phyloP scores from a whole-genome alignment of 2,329 filamentous ascomycete species.

The Cercospora sp. region DNA sequence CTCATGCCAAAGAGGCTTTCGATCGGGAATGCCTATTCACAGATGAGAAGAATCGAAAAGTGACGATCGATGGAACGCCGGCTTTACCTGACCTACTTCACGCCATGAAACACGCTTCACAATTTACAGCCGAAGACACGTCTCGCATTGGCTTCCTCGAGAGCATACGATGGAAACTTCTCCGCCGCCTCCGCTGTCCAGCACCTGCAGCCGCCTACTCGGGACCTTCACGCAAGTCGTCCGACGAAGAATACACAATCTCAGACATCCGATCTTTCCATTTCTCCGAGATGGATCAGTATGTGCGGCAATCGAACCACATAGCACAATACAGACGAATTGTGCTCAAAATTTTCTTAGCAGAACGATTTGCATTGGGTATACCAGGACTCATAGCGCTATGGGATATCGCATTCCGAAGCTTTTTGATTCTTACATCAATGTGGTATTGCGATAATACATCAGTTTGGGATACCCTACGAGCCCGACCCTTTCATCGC shows the following conservation, averaged over 20 bases:
- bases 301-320: conserved; percentile 31
- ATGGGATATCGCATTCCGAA: conserved; percentile 32
- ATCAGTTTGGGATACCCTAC: conserved; percentile 30
- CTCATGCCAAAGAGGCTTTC: conserved; percentile 62
- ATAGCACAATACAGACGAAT: conserved; percentile 39
- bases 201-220: conserved; percentile 44
- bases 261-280: conserved; percentile 42
- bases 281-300: conserved; percentile 45
- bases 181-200: conserved; percentile 44
- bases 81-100: conserved; percentile 51
- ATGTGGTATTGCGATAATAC: conserved; percentile 29
- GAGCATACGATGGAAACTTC: conserved; percentile 41
- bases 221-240: conserved; percentile 9
- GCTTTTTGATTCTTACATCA: conserved; percentile 26
- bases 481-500: conserved; percentile 26
- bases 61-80: conserved; percentile 58
- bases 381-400: conserved; percentile 39
- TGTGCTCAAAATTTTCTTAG: conserved; percentile 46
- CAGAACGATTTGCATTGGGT: conserved; percentile 43
- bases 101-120: conserved; percentile 24
- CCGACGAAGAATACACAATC: conserved; percentile 16
- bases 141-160: conserved; percentile 17
- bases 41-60: conserved; percentile 57
- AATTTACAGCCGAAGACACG: neutral
- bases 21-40: conserved; percentile 57